Percentiles rank a stretch among this genome's conserved stretches.
Conservation (phyloP, 2,329 filamentous ascomycete genomes). For the Chalaropsis thielavioides region DNA sequence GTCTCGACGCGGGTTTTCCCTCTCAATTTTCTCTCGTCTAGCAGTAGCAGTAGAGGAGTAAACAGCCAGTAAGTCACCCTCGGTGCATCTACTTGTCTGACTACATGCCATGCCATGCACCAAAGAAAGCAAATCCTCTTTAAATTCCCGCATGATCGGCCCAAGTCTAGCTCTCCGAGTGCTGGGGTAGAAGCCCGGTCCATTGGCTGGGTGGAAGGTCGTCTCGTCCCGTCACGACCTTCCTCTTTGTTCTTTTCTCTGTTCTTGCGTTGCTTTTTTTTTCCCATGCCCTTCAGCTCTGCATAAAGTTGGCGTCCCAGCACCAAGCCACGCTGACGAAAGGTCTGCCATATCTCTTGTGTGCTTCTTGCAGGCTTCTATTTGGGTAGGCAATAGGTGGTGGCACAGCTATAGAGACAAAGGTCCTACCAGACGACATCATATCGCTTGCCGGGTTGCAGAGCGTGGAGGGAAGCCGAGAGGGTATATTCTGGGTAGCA, state of each 20-base stretch:
- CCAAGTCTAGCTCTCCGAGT: background rate
- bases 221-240: background rate
- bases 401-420: background rate
- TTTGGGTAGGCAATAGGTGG: background rate
- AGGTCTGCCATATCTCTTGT: background rate
- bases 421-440: background rate
- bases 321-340: background rate
- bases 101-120: background rate
- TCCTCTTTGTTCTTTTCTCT: background rate
- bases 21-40: no score
- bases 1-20: background rate
- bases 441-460: background rate
- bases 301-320: background rate
- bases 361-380: background rate
- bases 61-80: no score
- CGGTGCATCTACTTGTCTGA: no score
- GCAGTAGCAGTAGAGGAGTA: no score
- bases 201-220: background rate
- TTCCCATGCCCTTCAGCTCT: background rate
- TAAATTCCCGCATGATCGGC: background rate
- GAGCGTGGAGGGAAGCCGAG: background rate
- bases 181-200: background rate
- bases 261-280: background rate
- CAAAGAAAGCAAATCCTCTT: background rate
- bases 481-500: background rate